These are phyloP conservation scores for Reutealis trisperma DNA, from an alignment of 345 rosid genomes.

Conservation along the genomic window DNA sequence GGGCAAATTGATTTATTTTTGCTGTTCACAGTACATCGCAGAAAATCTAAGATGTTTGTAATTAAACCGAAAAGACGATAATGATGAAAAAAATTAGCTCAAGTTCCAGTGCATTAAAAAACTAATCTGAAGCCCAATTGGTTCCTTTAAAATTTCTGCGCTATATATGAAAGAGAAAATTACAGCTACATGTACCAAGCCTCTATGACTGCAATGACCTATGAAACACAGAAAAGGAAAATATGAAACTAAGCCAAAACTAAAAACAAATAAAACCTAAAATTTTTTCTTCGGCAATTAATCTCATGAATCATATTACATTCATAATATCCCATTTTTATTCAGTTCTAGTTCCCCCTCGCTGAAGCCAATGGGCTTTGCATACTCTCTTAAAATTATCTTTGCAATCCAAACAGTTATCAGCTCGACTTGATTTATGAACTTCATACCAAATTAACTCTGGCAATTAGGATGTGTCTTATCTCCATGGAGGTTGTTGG, in stretches of 20 bases:
- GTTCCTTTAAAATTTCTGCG: constrained; percentile 37
- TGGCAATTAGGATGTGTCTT: constrained; percentile 9
- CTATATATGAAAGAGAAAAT: constrained; percentile 40
- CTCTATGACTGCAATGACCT: constrained; percentile 43
- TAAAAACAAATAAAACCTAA: constrained; percentile 40
- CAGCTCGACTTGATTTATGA: constrained; percentile 25
- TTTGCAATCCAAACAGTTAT: constrained; percentile 29
- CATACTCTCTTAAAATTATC: constrained; percentile 22
- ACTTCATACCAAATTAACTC: constrained; percentile 10
- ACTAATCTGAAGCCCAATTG: not conserved
- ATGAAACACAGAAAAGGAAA: constrained; percentile 32
- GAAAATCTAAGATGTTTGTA: no score
- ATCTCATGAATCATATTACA: constrained; percentile 51
- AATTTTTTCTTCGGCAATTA: constrained; percentile 37
- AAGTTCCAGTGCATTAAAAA: no score
- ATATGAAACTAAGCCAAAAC: constrained; percentile 26
- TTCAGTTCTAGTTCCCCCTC: constrained; percentile 41
- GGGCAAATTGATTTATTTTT: no score
- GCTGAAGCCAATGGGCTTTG: constrained; percentile 37
- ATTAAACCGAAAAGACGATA: no score
- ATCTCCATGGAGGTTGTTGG: constrained; percentile 80
- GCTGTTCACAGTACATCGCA: no score
- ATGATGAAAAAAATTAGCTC: no score
- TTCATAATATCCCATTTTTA: constrained; percentile 39
- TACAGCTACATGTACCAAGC: constrained; percentile 48